These are phyloP conservation scores for Exophiala spinifera DNA, from an alignment of 2,329 filamentous ascomycete genomes.

Conservation along the genomic window DNA sequence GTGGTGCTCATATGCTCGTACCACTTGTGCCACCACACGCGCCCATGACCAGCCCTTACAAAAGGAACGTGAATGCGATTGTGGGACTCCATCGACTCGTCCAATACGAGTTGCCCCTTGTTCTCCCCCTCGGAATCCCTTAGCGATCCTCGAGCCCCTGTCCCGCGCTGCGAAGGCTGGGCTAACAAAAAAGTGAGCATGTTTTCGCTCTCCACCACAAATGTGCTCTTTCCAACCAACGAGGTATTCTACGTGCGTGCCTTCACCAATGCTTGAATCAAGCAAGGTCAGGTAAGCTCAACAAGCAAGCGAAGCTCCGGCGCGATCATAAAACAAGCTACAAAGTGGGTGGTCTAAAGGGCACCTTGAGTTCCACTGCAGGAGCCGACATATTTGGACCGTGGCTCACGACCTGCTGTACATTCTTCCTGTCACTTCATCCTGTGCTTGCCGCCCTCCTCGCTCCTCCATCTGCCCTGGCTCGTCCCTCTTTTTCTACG, in stretches of 20 bases:
- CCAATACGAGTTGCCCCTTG: background rate
- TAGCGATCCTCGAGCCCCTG: background rate
- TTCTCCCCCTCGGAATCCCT: background rate
- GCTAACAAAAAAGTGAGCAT: conserved; percentile 5
- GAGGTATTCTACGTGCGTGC: background rate
- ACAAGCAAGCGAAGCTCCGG: background rate
- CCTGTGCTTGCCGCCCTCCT: background rate
- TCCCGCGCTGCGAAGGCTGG: background rate
- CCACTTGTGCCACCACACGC: background rate
- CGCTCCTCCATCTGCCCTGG: background rate
- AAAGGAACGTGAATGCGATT: background rate
- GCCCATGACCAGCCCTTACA: background rate
- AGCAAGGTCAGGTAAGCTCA: background rate
- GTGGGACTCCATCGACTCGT: background rate
- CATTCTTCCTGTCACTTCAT: background rate
- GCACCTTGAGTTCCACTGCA: background rate
- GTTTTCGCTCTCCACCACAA: conserved; percentile 7
- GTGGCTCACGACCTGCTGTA: background rate
- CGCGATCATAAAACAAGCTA: background rate
- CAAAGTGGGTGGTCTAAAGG: background rate
- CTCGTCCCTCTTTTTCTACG: background rate
- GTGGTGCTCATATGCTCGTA: no score
- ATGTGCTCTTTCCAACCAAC: background rate
- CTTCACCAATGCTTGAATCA: no score
- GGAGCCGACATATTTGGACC: background rate